Conservation (phyloP, 164 flowering plant species). For the Nelumbo lutea region DNA sequence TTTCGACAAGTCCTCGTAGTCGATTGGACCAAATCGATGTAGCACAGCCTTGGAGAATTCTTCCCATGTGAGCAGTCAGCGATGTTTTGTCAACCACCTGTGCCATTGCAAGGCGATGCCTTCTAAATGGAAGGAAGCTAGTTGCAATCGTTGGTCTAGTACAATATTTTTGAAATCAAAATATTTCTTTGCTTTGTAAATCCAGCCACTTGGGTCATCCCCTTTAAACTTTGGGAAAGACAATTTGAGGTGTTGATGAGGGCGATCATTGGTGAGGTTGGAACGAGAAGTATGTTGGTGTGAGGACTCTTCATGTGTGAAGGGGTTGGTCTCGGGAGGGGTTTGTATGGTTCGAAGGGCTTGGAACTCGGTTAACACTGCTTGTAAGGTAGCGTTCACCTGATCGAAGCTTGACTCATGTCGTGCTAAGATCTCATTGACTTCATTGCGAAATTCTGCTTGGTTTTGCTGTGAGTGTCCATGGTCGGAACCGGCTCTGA, state of each 20-base stretch:
- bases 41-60: too few species aligned
- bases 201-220: too few species aligned
- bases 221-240: too few species aligned
- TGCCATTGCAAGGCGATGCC: too few species aligned
- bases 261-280: neutral
- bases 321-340: constrained; percentile 1
- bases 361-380: constrained; percentile 7
- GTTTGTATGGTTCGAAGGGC: neutral
- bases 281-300: neutral
- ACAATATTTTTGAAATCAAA: too few species aligned
- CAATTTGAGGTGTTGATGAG: neutral
- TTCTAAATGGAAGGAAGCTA: too few species aligned
- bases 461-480: constrained; percentile 16
- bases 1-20: too few species aligned
- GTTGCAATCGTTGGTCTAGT: too few species aligned
- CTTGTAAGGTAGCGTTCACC: neutral
- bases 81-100: too few species aligned
- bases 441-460: constrained; percentile 9
- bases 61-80: too few species aligned
- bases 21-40: too few species aligned
- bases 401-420: constrained; percentile 13
- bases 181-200: too few species aligned
- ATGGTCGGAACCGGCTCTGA: constrained; percentile 8
- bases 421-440: constrained; percentile 13
- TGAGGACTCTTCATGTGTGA: neutral